These are phyloP conservation scores for Bjerkandera adusta DNA, from an alignment of 1,284 basidiomycete species.

Conservation along the genomic window DNA sequence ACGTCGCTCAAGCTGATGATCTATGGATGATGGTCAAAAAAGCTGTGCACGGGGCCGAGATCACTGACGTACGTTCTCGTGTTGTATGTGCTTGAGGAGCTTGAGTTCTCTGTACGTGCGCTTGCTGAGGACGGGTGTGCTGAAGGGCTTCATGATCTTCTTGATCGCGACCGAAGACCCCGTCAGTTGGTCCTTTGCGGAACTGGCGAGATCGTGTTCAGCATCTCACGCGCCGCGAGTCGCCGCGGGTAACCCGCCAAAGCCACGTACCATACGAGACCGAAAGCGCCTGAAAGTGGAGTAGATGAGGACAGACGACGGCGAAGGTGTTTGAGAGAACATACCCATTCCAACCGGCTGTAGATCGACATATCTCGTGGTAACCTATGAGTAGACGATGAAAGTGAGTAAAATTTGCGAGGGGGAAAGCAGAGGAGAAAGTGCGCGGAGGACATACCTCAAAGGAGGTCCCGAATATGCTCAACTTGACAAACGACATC, in stretches of 20 bases:
- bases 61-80: conserved; percentile 80
- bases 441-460: conserved; percentile 51
- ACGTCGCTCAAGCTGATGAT: conserved; percentile 99
- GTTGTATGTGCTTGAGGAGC: conserved; percentile 97
- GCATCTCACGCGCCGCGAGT: too few relatives aligned
- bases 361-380: conserved; percentile 97
- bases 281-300: conserved; percentile 70
- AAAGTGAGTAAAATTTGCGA: conserved; percentile 9
- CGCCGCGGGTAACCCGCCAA: not conserved
- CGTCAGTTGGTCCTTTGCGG: conserved; percentile 97
- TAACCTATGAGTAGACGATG: conserved; percentile 60
- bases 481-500: conserved; percentile 96
- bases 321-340: conserved; percentile 31
- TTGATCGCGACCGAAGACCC: conserved; percentile 84
- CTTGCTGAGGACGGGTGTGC: conserved; percentile 95
- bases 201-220: conserved; percentile 46
- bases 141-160: conserved; percentile 91
- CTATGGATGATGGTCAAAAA: conserved; percentile 38
- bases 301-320: conserved; percentile 19
- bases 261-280: conserved; percentile 83
- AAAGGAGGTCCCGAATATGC: conserved; percentile 96
- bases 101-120: conserved; percentile 98
- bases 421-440: conserved; percentile 4
- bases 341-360: conserved; percentile 99
- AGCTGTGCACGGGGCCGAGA: not conserved